phyloP scores from a whole-genome alignment of 225 moss, liverwort and hornwort species.

The Marchantia polymorpha region DNA sequence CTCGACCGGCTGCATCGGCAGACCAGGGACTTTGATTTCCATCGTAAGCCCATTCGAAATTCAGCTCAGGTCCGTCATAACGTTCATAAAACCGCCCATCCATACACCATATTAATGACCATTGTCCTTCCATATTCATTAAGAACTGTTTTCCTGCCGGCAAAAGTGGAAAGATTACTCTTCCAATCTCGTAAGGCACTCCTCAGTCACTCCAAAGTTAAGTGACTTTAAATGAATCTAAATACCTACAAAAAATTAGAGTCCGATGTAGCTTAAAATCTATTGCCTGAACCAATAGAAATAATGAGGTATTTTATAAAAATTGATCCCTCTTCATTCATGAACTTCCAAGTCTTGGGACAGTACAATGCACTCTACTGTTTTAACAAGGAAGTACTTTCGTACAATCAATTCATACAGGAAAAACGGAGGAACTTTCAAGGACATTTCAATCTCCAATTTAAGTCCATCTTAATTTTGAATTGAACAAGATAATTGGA shows the following conservation, averaged over 20 bases:
- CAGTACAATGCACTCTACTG: too few relatives aligned
- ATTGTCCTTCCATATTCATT: conserved; percentile 80
- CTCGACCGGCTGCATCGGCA: conserved; percentile 75
- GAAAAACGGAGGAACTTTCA: too few relatives aligned
- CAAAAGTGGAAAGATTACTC: neutral
- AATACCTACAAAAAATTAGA: neutral
- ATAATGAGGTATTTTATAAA: too few relatives aligned
- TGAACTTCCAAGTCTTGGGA: too few relatives aligned
- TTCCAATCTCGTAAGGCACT: neutral
- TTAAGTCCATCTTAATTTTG: too few relatives aligned
- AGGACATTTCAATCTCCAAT: too few relatives aligned
- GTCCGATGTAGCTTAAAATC: too few relatives aligned
- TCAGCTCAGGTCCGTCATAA: conserved; percentile 70
- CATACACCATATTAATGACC: conserved; percentile 69
- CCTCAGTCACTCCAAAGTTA: neutral
- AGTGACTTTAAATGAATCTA: neutral
- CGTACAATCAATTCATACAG: too few relatives aligned
- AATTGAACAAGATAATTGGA: too few relatives aligned
- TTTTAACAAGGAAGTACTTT: too few relatives aligned
- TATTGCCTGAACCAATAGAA: too few relatives aligned
- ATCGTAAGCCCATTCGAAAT: conserved; percentile 72
- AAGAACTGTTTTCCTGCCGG: conserved; percentile 60
- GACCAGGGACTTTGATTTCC: conserved; percentile 59
- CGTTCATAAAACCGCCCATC: conserved; percentile 67
- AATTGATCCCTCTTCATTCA: too few relatives aligned